Evolutionary conservation across 371 early-diverging fungal genomes (phyloP).

Genomic region (Mortierella polycephala): DNA sequence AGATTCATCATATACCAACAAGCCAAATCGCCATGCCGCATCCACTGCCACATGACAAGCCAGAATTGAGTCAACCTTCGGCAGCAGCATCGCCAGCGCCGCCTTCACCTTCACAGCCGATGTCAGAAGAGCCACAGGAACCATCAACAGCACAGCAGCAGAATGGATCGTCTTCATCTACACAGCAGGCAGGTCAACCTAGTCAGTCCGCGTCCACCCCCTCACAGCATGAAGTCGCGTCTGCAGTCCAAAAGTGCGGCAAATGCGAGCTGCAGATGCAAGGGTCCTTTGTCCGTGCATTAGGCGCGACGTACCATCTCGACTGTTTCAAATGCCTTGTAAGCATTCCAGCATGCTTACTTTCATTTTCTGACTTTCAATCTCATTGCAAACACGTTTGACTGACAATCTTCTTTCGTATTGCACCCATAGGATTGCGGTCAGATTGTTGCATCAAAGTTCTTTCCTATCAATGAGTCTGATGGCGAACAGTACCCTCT

Average conservation of each 20-base stretch:
- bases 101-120: background rate
- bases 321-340: constrained; percentile 95
- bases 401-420: constrained; percentile 7
- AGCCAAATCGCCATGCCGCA: constrained; percentile 10
- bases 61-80: constrained; percentile 6
- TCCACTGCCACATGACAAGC: constrained; percentile 25
- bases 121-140: constrained; percentile 4
- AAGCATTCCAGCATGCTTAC: constrained; percentile 35
- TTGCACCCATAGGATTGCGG: constrained; percentile 76
- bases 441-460: constrained; percentile 87
- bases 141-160: constrained; percentile 14
- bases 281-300: constrained; percentile 92
- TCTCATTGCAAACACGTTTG: too few species aligned
- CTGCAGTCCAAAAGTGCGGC: constrained; percentile 56
- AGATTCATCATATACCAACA: too few species aligned
- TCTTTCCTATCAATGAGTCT: constrained; percentile 79
- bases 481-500: constrained; percentile 72
- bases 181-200: constrained; percentile 42
- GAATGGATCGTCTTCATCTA: constrained; percentile 28
- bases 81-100: constrained; percentile 6
- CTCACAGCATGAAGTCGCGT: constrained; percentile 28
- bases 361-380: background rate
- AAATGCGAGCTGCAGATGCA: constrained; percentile 64
- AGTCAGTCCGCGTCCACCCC: constrained; percentile 32
- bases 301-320: constrained; percentile 89